Evolutionary conservation across 768 basidiomycete genomes (phyloP).

Genomic region (Leccinellum luteum): DNA sequence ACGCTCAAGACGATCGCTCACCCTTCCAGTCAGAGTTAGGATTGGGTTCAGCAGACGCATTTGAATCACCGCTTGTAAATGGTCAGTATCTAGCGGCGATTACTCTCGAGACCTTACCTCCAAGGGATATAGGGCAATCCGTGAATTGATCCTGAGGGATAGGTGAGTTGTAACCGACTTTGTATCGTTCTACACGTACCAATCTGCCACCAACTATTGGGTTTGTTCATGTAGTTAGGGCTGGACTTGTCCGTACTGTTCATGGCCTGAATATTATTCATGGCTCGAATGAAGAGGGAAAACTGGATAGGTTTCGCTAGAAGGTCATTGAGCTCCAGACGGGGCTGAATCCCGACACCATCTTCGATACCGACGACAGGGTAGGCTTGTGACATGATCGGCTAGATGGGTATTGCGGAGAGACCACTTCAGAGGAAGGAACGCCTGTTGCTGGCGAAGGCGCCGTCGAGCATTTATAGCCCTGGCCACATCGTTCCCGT

Average conservation of each 20-base stretch:
- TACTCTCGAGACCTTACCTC: background rate
- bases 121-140: conserved; percentile 16
- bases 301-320: conserved; percentile 9
- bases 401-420: background rate
- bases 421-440: background rate
- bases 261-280: conserved; percentile 8
- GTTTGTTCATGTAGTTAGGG: conserved; percentile 11
- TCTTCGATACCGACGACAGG: conserved; percentile 3
- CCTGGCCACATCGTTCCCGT: conserved; percentile 1
- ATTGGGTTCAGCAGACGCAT: conserved; percentile 2
- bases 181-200: background rate
- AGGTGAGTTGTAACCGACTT: background rate
- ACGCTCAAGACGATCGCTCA: background rate
- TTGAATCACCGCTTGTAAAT: conserved; percentile 16
- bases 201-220: conserved; percentile 23
- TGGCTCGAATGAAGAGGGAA: conserved; percentile 18
- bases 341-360: conserved; percentile 7
- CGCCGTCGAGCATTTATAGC: background rate
- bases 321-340: conserved; percentile 18
- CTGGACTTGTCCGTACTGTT: background rate
- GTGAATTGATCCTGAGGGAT: conserved; percentile 12
- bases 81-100: background rate
- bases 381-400: conserved; percentile 13
- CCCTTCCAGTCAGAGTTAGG: conserved; percentile 6
- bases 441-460: background rate